These are phyloP conservation scores for Aegle marmelos DNA, from an alignment of 345 rosid genomes.

Conservation along the genomic window DNA sequence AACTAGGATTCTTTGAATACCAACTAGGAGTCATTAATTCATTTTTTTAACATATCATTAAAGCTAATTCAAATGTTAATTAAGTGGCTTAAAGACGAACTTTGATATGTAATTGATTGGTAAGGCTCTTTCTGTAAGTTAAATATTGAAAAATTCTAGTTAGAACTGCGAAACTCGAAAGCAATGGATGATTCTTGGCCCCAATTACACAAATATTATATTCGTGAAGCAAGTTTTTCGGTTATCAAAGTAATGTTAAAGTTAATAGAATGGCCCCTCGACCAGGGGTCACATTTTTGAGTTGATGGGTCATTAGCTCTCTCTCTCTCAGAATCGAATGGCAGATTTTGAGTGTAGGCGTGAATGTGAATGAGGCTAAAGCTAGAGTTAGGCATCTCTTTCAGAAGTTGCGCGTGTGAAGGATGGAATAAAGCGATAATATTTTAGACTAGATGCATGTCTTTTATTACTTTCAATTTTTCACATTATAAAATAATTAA, in stretches of 20 bases:
- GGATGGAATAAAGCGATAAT: slow-evolving; percentile 33
- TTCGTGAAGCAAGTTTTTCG: slow-evolving; percentile 8
- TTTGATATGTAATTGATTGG: slow-evolving; percentile 13
- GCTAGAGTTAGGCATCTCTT: slow-evolving; percentile 7
- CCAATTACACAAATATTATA: neutral
- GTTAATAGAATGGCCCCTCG: slow-evolving; percentile 21
- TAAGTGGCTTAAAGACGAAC: neutral
- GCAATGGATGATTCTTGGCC: slow-evolving; percentile 10
- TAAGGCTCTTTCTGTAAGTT: slow-evolving; percentile 10
- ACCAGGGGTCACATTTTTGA: slow-evolving; percentile 22
- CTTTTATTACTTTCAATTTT: slow-evolving; percentile 16
- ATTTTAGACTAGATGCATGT: slow-evolving; percentile 8
- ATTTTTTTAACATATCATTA: slow-evolving; percentile 10
- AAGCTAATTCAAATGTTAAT: slow-evolving; percentile 15
- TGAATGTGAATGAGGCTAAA: slow-evolving; percentile 1
- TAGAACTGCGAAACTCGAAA: neutral
- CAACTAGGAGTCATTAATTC: slow-evolving; percentile 13
- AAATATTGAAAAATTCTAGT: neutral
- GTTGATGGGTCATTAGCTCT: neutral
- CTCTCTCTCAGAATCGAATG: slow-evolving; percentile 12
- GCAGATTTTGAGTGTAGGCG: neutral
- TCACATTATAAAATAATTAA: slow-evolving; percentile 1
- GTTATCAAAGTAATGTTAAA: neutral
- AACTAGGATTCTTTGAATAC: slow-evolving; percentile 8
- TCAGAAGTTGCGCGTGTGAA: slow-evolving; percentile 30